Evolutionary conservation across 345 rosid species (phyloP), one percentile per base, ranked within the genome.

Genomic region (Euclidium syriacum): DNA sequence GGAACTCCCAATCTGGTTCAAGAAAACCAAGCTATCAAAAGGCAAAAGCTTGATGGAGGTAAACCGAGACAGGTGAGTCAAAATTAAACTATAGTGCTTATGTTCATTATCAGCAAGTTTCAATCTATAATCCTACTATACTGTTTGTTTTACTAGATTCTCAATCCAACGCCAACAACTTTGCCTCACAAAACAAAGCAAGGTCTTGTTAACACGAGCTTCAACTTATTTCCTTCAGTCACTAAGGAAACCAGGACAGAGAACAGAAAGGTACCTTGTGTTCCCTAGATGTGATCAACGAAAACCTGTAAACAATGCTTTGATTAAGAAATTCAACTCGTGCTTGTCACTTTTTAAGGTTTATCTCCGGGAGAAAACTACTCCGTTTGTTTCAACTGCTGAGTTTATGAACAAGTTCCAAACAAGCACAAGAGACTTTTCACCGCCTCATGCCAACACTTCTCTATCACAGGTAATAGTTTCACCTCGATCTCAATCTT

Each of bases 1-100:
- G 81, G 81, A 25, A 74, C 85, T 43, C 73, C 81, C 54, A 72
- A 43, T 63, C 75, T 83, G 36, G 80, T 73, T 60, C 86, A 79
- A 64, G 91, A 88, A 71, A 81, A 80, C 72, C 96, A 83, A 75
- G 89, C 96, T 10, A 75, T 88, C 51, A 88, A 88, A 70, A 75
- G 86, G 57, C 96, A 88, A 79, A 85, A 85, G 82, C 80, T 88
- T 56, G 96, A 88, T 0, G 92, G 78, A 34, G 96, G 96, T 55
- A 75, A 44, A 50, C 72, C 90, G 17, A 83, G 87, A 81, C 87
- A 79, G 87, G 96, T 85, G 34, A 50, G 9, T 39, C 23, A n/a
- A 39, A 14, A 39, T n/a, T 11, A 36, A 39, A 4, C 16, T 15
- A 14, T 3, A 12, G 17, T 39, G 8, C 8, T 27, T 36, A 6